phyloP scores from a whole-genome alignment of 2,329 filamentous ascomycete species.

The Dothideomycetes sp. region DNA sequence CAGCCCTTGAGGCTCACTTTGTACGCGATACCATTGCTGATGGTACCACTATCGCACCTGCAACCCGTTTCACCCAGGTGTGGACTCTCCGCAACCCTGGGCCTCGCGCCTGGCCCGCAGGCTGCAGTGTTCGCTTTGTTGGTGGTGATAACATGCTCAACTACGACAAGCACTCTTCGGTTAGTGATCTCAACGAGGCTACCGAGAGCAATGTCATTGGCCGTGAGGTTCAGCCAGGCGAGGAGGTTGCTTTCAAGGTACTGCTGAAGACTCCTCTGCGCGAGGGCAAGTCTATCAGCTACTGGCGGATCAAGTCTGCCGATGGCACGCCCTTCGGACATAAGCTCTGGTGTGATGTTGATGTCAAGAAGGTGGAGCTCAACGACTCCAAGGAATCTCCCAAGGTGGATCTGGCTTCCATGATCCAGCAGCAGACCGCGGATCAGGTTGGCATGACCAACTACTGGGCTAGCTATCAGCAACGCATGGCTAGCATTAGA shows the following conservation, averaged over 20 bases:
- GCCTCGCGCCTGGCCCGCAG: slow-evolving; percentile 68
- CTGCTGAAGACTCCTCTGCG: slow-evolving; percentile 70
- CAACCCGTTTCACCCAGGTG: slow-evolving; percentile 72
- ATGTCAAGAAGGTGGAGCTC: slow-evolving; percentile 37
- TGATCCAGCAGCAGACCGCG: neutral
- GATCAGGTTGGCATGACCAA: slow-evolving; percentile 10
- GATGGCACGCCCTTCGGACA: slow-evolving; percentile 80
- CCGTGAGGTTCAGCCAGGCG: slow-evolving; percentile 57
- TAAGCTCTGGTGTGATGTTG: slow-evolving; percentile 88
- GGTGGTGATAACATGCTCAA: slow-evolving; percentile 96
- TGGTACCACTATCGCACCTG: slow-evolving; percentile 59
- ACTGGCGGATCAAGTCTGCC: slow-evolving; percentile 84
- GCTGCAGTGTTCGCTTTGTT: slow-evolving; percentile 81
- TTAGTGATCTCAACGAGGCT: slow-evolving; percentile 64
- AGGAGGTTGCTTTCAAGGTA: slow-evolving; percentile 72
- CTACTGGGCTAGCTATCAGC: slow-evolving; percentile 10
- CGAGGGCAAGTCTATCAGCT: slow-evolving; percentile 74
- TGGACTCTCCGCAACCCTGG: slow-evolving; percentile 89
- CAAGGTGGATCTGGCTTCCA: slow-evolving; percentile 1
- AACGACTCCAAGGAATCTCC: neutral
- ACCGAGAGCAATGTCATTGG: slow-evolving; percentile 73
- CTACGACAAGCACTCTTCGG: slow-evolving; percentile 71
- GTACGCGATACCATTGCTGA: slow-evolving; percentile 69
- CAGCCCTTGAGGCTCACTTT: slow-evolving; percentile 55
- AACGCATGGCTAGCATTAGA: slow-evolving; percentile 6